Conservation (phyloP, 371 early-diverging fungal genomes). For the Mucor lusitanicus region DNA sequence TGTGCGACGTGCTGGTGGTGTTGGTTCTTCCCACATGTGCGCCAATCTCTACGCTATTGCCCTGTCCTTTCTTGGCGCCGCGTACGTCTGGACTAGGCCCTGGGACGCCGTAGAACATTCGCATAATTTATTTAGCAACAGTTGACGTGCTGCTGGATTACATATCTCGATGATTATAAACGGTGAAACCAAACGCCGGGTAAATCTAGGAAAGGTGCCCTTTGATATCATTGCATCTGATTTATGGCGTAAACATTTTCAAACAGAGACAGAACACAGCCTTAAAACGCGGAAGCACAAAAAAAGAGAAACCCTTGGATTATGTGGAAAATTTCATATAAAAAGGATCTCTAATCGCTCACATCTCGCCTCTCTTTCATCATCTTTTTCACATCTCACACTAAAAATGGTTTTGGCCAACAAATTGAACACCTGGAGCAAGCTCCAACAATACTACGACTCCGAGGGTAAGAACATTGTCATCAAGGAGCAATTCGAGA, state of each 20-base stretch:
- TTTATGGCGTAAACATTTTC: background rate
- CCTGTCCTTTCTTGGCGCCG: background rate
- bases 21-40: background rate
- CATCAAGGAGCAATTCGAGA: conserved; percentile 78
- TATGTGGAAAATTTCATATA: conserved; percentile 2
- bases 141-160: background rate
- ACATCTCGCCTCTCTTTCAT: conserved; percentile 1
- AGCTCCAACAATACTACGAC: conserved; percentile 86
- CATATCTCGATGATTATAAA: background rate
- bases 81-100: background rate
- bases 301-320: conserved; percentile 11
- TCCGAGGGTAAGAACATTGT: conserved; percentile 69
- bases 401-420: conserved; percentile 69
- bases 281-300: conserved; percentile 10
- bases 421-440: conserved; percentile 79
- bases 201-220: background rate
- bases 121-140: background rate
- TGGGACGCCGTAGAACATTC: background rate
- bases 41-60: background rate
- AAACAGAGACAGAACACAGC: conserved; percentile 1
- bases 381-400: conserved; percentile 1
- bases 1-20: background rate
- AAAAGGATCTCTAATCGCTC: conserved; percentile 7
- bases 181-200: conserved; percentile 2
- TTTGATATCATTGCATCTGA: background rate